Base-by-base conservation (phyloP, 768 basidiomycete genomes). In the Auricularia sp. region DNA sequence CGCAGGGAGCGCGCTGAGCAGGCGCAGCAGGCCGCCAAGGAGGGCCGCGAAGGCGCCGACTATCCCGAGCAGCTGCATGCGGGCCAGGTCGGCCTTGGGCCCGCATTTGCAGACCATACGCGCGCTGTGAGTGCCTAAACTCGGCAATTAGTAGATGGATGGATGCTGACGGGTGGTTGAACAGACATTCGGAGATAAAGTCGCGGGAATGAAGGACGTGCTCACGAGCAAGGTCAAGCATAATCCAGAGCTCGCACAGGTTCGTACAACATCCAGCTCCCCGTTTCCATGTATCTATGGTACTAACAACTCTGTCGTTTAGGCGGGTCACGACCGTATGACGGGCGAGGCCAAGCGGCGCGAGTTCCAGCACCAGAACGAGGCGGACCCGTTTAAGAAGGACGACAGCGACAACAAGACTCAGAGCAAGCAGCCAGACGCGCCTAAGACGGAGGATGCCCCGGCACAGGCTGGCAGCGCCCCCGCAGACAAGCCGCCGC, bases 21-120 rank as follows among this genome's bases (percentile, higher is more conserved):
- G 12, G 29, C 23, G 56, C 8, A 59, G 56, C 23, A 59, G 56
- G 56, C 56, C 29, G 23, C 23, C 23, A 18, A 34, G 23, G 56
- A 35, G 23, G 56, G 56, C 56, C 34, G 29, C 23, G 56, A 59
- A 53, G 62, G 63, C 34, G 66, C 72, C 23, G 72, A 61, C 1
- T 72, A 76, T 62, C 77, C 80, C 1, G 72, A 72, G 23, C 79
- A 81, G 67, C 67, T 67, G 56, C 80, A 82, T 62, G 77, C 79
- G 0, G 81, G 80, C 11, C 73, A 76, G 0, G 71, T 76, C 4
- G 79, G 81, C n/a, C 65, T 74, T 14, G 78, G 70, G 4, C 70
- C 70, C 3, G 47, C 66, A 33, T 69, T 65, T 47, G 61, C 64
- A 6, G 62, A 62, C 36, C 67, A 51, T 36, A 65, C 64, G 21